Evolutionary conservation across 768 basidiomycete genomes (phyloP).

Genomic region (Pleurotus eryngii): DNA sequence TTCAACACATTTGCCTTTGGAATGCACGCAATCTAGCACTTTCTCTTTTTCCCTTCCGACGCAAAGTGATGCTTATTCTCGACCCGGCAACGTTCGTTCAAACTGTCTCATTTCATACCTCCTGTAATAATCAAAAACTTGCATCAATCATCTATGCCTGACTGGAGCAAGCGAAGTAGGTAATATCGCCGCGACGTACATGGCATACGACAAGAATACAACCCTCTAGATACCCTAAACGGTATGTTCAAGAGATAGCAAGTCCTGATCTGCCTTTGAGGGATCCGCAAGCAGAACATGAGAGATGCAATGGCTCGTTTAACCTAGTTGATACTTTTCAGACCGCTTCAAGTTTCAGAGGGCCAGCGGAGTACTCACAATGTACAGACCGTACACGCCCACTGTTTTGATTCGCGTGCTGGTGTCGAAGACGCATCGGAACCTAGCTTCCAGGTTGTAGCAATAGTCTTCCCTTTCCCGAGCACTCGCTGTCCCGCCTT

Average conservation of each 20-base stretch:
- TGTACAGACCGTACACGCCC: conserved; percentile 63
- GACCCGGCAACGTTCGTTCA: background rate
- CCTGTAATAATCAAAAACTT: conserved; percentile 6
- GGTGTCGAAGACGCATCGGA: no score
- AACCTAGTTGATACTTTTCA: conserved; percentile 28
- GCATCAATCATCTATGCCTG: background rate
- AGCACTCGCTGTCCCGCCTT: conserved; percentile 24
- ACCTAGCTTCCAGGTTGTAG: no score
- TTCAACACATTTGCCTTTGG: background rate
- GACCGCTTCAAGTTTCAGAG: background rate
- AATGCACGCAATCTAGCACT: background rate
- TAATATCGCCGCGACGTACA: background rate
- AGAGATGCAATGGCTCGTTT: conserved; percentile 51
- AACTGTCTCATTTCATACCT: background rate
- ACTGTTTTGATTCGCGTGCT: conserved; percentile 18
- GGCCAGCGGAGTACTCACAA: conserved; percentile 41
- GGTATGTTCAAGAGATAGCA: background rate
- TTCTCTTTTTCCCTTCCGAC: background rate
- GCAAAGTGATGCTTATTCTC: background rate
- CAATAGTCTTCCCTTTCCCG: conserved; percentile 8
- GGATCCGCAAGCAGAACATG: conserved; percentile 61
- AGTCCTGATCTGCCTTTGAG: conserved; percentile 33
- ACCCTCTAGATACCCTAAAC: background rate
- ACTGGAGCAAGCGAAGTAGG: background rate
- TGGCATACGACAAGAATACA: background rate